These are phyloP conservation scores for Carex littledalei DNA, from an alignment of 176 grass and related monocot genomes.

Conservation along the genomic window DNA sequence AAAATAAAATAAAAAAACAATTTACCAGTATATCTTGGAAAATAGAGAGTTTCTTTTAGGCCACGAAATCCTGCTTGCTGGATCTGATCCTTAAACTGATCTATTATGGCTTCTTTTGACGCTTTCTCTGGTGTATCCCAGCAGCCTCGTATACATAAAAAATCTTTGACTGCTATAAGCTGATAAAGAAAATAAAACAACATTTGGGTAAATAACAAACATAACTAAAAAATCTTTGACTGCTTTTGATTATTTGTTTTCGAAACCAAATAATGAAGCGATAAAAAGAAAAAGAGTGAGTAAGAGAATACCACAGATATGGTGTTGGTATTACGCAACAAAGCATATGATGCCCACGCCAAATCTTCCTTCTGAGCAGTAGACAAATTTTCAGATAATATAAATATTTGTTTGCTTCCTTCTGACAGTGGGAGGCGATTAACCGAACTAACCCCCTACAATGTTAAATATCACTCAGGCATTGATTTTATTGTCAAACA, in stretches of 20 bases:
- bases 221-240: not conserved
- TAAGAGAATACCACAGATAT: slow-evolving; percentile 60
- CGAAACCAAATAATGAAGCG: not conserved
- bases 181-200: slow-evolving; percentile 21
- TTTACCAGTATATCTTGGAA: slow-evolving; percentile 52
- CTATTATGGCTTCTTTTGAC: slow-evolving; percentile 43
- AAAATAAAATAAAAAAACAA: not conserved
- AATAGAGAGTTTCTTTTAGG: slow-evolving; percentile 51
- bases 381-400: slow-evolving; percentile 53
- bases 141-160: slow-evolving; percentile 70
- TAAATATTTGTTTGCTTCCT: slow-evolving; percentile 66
- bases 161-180: slow-evolving; percentile 58
- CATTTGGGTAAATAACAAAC: not conserved
- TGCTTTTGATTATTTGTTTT: not conserved
- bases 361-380: slow-evolving; percentile 55
- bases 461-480: not conserved
- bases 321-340: slow-evolving; percentile 78
- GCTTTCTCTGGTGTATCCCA: slow-evolving; percentile 65
- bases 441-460: slow-evolving; percentile 66
- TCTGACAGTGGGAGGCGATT: slow-evolving; percentile 49
- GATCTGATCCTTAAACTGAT: slow-evolving; percentile 71
- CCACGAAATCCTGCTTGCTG: slow-evolving; percentile 43
- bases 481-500: not conserved
- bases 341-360: slow-evolving; percentile 72
- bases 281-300: not conserved